Evolutionary conservation across 1,139 yeast species (phyloP).

Genomic region (Geotrichum siamense): DNA sequence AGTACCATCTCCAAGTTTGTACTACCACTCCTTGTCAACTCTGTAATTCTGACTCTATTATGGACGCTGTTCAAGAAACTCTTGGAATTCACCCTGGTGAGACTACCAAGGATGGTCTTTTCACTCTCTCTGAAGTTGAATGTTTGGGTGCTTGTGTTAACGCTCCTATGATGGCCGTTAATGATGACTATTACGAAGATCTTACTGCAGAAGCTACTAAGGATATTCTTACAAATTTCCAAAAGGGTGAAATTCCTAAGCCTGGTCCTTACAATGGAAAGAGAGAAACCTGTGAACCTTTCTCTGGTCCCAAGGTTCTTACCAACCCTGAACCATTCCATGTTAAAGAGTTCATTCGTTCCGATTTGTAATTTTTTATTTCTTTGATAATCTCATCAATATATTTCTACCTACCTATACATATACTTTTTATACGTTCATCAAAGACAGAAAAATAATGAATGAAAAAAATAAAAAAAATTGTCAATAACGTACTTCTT

Average conservation of each 20-base stretch:
- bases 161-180: constrained; percentile 82
- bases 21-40: constrained; percentile 89
- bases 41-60: constrained; percentile 72
- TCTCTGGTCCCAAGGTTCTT: constrained; percentile 61
- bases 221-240: constrained; percentile 55
- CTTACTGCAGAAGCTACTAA: constrained; percentile 62
- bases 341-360: constrained; percentile 51
- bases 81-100: constrained; percentile 69
- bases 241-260: constrained; percentile 52
- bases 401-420: not conserved
- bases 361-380: constrained; percentile 29
- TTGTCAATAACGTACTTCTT: not conserved
- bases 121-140: constrained; percentile 83
- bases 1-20: constrained; percentile 76
- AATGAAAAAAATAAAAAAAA: too few relatives aligned
- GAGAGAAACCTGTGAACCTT: constrained; percentile 72
- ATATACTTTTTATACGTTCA: too few relatives aligned
- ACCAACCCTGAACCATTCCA: constrained; percentile 57
- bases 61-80: constrained; percentile 59
- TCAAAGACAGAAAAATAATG: not conserved
- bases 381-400: too few relatives aligned
- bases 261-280: constrained; percentile 62
- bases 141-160: constrained; percentile 91
- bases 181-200: constrained; percentile 81
- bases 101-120: constrained; percentile 67